These are phyloP conservation scores for Xylaria hypoxylon DNA, from an alignment of 2,329 filamentous ascomycete species.

Conservation along the genomic window DNA sequence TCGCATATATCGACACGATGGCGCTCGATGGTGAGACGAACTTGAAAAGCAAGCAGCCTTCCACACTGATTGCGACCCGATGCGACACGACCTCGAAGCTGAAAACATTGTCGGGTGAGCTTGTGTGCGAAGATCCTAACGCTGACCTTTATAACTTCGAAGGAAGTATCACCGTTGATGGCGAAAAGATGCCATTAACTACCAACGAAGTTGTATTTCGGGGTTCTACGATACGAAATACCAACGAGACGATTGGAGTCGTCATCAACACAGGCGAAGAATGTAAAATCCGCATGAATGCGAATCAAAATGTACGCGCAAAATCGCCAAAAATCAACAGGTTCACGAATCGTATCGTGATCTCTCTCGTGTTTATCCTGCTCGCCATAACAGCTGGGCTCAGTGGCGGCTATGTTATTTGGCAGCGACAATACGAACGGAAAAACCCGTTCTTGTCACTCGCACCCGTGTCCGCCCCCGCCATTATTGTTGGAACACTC, in stretches of 20 bases:
- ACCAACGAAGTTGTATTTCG: constrained; percentile 86
- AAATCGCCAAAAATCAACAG: constrained; percentile 83
- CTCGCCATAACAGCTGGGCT: constrained; percentile 80
- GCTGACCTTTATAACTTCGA: constrained; percentile 82
- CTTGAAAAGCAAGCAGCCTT: constrained; percentile 78
- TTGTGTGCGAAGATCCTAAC: constrained; percentile 82
- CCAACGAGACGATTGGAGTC: constrained; percentile 75
- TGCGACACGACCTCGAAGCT: constrained; percentile 69
- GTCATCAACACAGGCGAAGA: constrained; percentile 92
- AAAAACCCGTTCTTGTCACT: constrained; percentile 79
- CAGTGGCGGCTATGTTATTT: constrained; percentile 85
- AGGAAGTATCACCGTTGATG: constrained; percentile 71
- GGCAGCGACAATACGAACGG: constrained; percentile 74
- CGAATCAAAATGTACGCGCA: constrained; percentile 85
- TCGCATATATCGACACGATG: constrained; percentile 89
- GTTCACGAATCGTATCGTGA: constrained; percentile 82
- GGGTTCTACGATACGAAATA: constrained; percentile 85
- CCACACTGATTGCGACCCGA: constrained; percentile 65
- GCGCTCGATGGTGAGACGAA: constrained; percentile 86
- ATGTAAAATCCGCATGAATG: constrained; percentile 93
- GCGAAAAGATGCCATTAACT: constrained; percentile 75
- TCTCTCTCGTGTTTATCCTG: constrained; percentile 85
- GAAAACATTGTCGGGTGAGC: constrained; percentile 66
- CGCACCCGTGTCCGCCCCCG: constrained; percentile 77
- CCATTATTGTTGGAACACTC: constrained; percentile 87